Base-by-base conservation (phyloP, 2,329 filamentous ascomycete species). In the Metarhizium album region DNA sequence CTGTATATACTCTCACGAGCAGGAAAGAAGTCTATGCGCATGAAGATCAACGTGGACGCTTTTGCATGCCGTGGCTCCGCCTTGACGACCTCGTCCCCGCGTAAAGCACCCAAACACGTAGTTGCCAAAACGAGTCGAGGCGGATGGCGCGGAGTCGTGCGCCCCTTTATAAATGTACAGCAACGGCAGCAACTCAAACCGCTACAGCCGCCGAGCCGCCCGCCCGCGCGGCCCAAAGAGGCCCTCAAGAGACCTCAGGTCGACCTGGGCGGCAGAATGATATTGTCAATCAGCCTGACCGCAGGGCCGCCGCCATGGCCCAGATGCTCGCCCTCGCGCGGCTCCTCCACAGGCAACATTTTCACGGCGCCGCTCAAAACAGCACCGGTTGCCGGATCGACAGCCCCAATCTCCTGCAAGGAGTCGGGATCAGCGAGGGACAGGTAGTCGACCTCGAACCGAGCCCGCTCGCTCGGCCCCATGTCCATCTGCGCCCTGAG, bases 221-320 rank as follows among this genome's bases (percentile, higher is more conserved):
- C 16, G 16, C 3, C 7, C 37, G 11, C 37, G 7, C 16, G 5
- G 6, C n/a, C n/a, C n/a, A n/a, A n/a, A n/a, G n/a, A n/a, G n/a
- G n/a, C n/a, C n/a, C n/a, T n/a, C n/a, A 11, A 40, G 6, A 20
- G n/a, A 40, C 9, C 31, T 47, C 45, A 38, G 38, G 23, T 29
- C n/a, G 77, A 73, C 58, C 75, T 70, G 6, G 57, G 51, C 42
- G 50, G 37, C 33, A 91, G 65, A 50, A 95, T 84, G 57, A 97
- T 83, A 62, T 98, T 98, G 64, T 98, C 93, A 65, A 98, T 96
- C 67, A 98, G 71, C 54, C 93, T 77, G 46, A 98, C 93, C 1
- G 83, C 66, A 16, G 87, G 87, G 1, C 84, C 84, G 3, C 82
- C 83, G 50, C 79, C 76, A 54, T 80, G 81, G 3, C 90, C 90